Conservation (phyloP, 140 eudicot species). For the Artemisia princeps region DNA sequence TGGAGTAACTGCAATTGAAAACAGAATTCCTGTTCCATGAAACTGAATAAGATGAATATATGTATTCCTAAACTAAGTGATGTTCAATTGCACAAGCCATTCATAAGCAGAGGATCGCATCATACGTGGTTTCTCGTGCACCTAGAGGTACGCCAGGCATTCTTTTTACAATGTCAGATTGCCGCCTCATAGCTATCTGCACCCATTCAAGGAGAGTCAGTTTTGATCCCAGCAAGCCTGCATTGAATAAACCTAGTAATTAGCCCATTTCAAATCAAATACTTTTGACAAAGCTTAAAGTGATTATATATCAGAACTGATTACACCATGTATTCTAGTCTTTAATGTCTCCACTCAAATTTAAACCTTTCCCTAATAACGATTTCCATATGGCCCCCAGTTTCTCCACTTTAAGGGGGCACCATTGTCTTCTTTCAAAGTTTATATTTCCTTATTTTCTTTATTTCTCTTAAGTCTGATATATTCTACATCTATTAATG, state of each 20-base stretch:
- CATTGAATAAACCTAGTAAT: conserved; percentile 21
- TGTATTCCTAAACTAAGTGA: conserved; percentile 8
- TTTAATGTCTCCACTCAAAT: no score
- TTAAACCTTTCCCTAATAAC: no score
- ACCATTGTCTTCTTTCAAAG: background rate
- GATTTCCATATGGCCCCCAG: no score
- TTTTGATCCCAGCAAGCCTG: conserved; percentile 27
- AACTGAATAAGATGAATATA: conserved; percentile 21
- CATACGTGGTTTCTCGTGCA: conserved; percentile 73
- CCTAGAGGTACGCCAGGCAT: conserved; percentile 87
- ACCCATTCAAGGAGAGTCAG: conserved; percentile 16
- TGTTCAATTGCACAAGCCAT: conserved; percentile 14
- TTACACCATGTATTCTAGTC: background rate
- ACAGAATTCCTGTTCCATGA: conserved; percentile 50
- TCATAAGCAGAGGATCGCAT: conserved; percentile 14
- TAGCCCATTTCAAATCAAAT: conserved; percentile 15
- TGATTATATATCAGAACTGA: background rate
- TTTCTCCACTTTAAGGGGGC: no score
- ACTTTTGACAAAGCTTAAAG: background rate
- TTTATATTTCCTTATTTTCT: background rate
- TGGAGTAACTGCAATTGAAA: conserved; percentile 62
- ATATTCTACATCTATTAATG: background rate
- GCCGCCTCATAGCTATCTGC: conserved; percentile 34
- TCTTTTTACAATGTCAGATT: conserved; percentile 38
- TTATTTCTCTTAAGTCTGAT: conserved; percentile 8